phyloP scores from a whole-genome alignment of 2,329 filamentous ascomycete genomes.

The Thelonectria rubi region DNA sequence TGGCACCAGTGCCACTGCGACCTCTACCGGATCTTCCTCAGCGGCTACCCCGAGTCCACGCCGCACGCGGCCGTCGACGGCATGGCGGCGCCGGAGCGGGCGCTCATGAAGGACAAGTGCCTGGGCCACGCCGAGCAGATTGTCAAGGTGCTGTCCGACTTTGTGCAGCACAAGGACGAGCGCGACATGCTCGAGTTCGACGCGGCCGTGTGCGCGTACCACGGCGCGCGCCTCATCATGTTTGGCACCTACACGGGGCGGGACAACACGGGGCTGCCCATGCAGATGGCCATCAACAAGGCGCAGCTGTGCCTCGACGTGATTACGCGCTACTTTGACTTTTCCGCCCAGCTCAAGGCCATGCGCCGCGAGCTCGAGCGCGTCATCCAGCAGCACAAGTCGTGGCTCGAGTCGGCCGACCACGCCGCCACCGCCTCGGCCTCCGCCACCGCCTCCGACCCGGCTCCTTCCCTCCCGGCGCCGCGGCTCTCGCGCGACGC shows the following conservation, averaged over 20 bases:
- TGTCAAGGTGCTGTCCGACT: slow-evolving; percentile 46
- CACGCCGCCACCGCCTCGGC: slow-evolving; percentile 27
- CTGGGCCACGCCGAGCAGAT: slow-evolving; percentile 51
- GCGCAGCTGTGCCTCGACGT: slow-evolving; percentile 40
- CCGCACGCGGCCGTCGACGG: slow-evolving; percentile 46
- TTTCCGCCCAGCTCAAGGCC: slow-evolving; percentile 40
- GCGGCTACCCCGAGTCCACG: slow-evolving; percentile 52
- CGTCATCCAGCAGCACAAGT: slow-evolving; percentile 38
- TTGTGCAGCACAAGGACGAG: slow-evolving; percentile 45
- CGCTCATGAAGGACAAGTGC: slow-evolving; percentile 45
- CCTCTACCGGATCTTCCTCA: slow-evolving; percentile 54
- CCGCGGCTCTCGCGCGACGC: slow-evolving; percentile 36
- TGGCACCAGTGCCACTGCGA: slow-evolving; percentile 57
- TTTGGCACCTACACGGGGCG: slow-evolving; percentile 43
- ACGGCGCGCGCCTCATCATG: slow-evolving; percentile 51
- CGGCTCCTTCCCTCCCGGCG: slow-evolving; percentile 12
- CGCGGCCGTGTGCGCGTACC: slow-evolving; percentile 54
- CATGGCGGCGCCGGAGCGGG: slow-evolving; percentile 35
- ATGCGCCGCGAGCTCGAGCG: slow-evolving; percentile 43
- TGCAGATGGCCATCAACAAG: slow-evolving; percentile 42
- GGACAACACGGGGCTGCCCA: slow-evolving; percentile 38
- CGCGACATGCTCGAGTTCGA: slow-evolving; percentile 51
- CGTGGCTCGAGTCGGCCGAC: slow-evolving; percentile 39
- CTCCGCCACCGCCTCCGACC: too few species aligned
- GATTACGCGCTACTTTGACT: slow-evolving; percentile 41